Base-by-base conservation (phyloP, 306 rosid species). In the Rosa multiflora region DNA sequence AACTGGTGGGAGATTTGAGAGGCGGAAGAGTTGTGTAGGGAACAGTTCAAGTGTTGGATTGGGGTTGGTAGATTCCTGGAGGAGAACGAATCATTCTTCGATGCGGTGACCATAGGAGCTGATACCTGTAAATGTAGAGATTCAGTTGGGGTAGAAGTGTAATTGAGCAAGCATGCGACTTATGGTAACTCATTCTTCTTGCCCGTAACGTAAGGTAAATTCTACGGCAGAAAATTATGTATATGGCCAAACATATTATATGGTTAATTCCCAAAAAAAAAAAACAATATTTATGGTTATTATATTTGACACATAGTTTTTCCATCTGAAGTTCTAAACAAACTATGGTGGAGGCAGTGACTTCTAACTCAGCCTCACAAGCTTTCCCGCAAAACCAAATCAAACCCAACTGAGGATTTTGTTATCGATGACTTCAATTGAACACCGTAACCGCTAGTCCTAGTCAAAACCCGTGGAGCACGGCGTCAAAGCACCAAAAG, bases 31-130 rank as follows among this genome's bases (percentile, higher is more conserved):
- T 66, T 66, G 18, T 20, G 8, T 7, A 56, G 1, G 26, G 63
- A n/a, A 56, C 4, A 6, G 64, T n/a, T 20, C 10, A 15, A 6
- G 70, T 66, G 17, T 6, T 2, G 46, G 66, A 75, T 51, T 47
- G 47, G 59, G 43, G 21, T 77, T 44, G 80, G 77, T 44, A 82
- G 89, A 81, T 85, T 85, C 86, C 58, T 4, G 9, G 23, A 20
- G 48, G 67, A 32, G 20, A 56, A 35, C 85, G 88, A 82, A 82
- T 87, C 29, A 90, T 90, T 85, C 88, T 35, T 55, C 48, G 21
- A 63, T 7, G n/a, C 21, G 74, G 20, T 18, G 62, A 48, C 21
- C 51, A 76, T 23, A 14, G 58, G 51, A 67, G 70, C 77, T 68
- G 3, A 64, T 2, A 26, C 1, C 6, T 5, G 70, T 66, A 66